Evolutionary conservation across 495 filamentous ascomycete species (phyloP), one percentile per base, ranked within the genome.

Genomic region (Talaromyces thailandensis): DNA sequence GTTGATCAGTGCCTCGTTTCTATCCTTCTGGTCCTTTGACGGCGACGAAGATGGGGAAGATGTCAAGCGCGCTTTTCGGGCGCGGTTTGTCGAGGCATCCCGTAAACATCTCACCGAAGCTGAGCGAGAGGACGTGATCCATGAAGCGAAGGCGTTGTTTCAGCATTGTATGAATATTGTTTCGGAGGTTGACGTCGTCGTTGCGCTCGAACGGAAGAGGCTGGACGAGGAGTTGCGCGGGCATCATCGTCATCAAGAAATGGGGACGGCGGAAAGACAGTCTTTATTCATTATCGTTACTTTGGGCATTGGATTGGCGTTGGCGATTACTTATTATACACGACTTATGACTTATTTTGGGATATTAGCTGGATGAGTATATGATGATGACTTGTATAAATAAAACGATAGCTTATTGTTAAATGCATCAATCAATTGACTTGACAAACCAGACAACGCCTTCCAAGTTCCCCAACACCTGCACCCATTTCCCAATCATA

Each of bases 11-110:
- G n/a, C n/a, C n/a, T n/a, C n/a, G n/a, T 61, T 31, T 24, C 12
- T 61, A 32, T 61, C 59, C 3, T 74, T 64, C 37, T 70, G 67
- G 67, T 37, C 14, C 21, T 67, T 69, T 53, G 57, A 62, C 1
- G 66, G 64, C 25, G 5, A 35, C 3, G 37, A 55, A 8, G 67
- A 69, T 40, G 68, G 64, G 9, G 65, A 67, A 40, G 65, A 66
- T 32, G 5, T 69, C 4, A 67, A 68, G 24, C 21, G 16, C 23
- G 63, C 60, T 1, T 69, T 63, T 11, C 65, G 63, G 45, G 25
- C 18, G n/a, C 2, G 7, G 43, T 48, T 61, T 28, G 21, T 51
- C 2, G 18, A 50, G 3, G 59, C 45, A 0, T 28, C 37, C 7
- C 24, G 51, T 5, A 55, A 31, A 21, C 16, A 40, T 52, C 43